Base-by-base conservation (phyloP, 768 basidiomycete genomes). In the Pleurotus salmoneostramineus region DNA sequence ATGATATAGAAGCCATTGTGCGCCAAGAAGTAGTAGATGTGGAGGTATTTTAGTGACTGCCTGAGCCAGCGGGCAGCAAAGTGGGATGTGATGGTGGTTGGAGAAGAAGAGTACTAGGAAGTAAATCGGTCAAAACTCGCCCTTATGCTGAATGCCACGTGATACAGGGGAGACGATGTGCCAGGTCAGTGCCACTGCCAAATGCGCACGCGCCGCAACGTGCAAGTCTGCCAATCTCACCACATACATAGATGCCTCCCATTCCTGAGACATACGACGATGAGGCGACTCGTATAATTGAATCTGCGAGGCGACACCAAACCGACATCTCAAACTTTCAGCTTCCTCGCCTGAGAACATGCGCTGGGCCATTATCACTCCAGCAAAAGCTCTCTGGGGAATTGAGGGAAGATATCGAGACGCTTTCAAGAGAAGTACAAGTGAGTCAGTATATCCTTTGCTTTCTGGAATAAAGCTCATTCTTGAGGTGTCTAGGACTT, bases 381-480 rank as follows among this genome's bases (percentile, higher is more conserved):
- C 94, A 96, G 63, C 88, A 93, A 66, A 80, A 83, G 49, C 76
- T 88, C 55, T 84, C 85, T 0, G 83, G 83, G 3, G 92, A 93
- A 66, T 69, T 95, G 58, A 77, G 91, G 33, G 88, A 88, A 55
- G 93, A 95, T 65, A 71, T 93, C 14, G 85, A 87, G 37, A 65
- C 72, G 0, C 77, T 89, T 17, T 74, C 77, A 5, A 75, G 77
- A 40, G 83, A 87, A 56, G 73, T 95, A n/a, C 89, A 95, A 76
- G 87, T 89, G 56, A 35, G 71, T 62, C n/a, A 21, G 7, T 10
- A 33, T 48, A 37, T 51, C 36, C n/a, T 27, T 14, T 50, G 14
- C 10, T 57, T 59, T 14, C n/a, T 65, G 55, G 21, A 27, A 56
- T 32, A 34, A 33, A n/a, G 15, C 34, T 12, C 44, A 37, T 47